Evolutionary conservation across 208 protist genomes (phyloP), one percentile per base, ranked within the genome.

Genomic region (Vickermania spadyakhi): DNA sequence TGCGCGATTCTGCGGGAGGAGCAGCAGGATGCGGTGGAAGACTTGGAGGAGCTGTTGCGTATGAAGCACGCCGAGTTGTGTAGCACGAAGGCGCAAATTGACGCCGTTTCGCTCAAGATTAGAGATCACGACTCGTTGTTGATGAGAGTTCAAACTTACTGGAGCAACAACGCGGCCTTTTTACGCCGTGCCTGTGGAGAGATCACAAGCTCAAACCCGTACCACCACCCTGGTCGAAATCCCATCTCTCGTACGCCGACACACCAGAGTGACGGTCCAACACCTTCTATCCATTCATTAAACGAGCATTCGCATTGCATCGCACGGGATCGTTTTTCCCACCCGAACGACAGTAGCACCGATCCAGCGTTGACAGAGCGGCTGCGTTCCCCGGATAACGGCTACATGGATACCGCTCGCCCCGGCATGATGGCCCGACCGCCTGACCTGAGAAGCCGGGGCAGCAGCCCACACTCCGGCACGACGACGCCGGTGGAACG

Each of bases 81-180:
- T 28, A 31, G 62, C 14, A 50, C 70, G 5, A 36, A 70, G 36
- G 52, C 49, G 2, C 27, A 60, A 18, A 64, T 75, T 23, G 31
- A 41, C 2, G 53, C 58, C 0, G 62, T 71, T 22, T 27, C 50
- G 3, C 1, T 7, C 13, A 57, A 58, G 28, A 66, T 79, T 30
- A 2, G 21, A 21, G 42, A 61, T 11, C 52, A 64, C 1, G 61
- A 72, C 2, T 26, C 3, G 22, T 26, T 72, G 13, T 14, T 84
- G 3, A 53, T 72, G 11, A 56, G 49, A 11, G 73, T 79, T 11
- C 59, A 65, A 1, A 69, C 74, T 57, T 89, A 89, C 67, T 89
- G 82, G 82, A 69, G 73, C 2, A 72, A 62, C 49, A 86, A 86
- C 55, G 76, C 68, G 1, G 60, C 57, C 7, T 63, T 68, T 14